These are phyloP conservation scores for Trichoderma gamsii DNA, from an alignment of 495 filamentous ascomycete genomes.

Conservation along the genomic window DNA sequence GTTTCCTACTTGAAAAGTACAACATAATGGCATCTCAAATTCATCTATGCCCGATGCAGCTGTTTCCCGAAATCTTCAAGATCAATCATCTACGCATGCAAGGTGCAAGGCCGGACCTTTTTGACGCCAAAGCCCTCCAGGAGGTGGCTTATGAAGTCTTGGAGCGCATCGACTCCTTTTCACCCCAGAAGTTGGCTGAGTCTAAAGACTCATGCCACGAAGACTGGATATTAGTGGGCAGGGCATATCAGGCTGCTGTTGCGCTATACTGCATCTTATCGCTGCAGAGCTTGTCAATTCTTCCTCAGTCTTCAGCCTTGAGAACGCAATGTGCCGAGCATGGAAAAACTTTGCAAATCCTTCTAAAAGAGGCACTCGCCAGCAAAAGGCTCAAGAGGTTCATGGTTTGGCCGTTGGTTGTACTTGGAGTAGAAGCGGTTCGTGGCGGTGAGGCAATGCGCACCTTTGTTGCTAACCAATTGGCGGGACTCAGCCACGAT, in stretches of 20 bases:
- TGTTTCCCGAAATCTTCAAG: conserved; percentile 26
- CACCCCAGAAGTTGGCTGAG: conserved; percentile 24
- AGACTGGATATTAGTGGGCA: conserved; percentile 28
- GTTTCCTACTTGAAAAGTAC: conserved; percentile 19
- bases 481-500: conserved; percentile 21
- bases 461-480: conserved; percentile 21
- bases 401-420: conserved; percentile 28
- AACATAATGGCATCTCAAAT: conserved; percentile 17
- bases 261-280: conserved; percentile 31
- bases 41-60: conserved; percentile 22
- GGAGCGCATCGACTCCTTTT: conserved; percentile 24
- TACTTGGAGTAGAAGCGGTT: conserved; percentile 26
- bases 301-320: conserved; percentile 20
- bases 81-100: conserved; percentile 25
- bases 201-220: conserved; percentile 22
- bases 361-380: conserved; percentile 19
- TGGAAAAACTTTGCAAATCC: conserved; percentile 17
- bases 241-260: conserved; percentile 26
- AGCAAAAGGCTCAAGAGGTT: conserved; percentile 22
- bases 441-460: conserved; percentile 16
- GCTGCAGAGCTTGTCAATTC: conserved; percentile 25
- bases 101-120: conserved; percentile 6
- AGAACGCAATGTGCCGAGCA: conserved; percentile 15
- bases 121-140: conserved; percentile 4
- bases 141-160: conserved; percentile 21